These are phyloP conservation scores for Lecanoromycetidae sp. DNA, from an alignment of 2,329 filamentous ascomycete genomes.

Conservation along the genomic window DNA sequence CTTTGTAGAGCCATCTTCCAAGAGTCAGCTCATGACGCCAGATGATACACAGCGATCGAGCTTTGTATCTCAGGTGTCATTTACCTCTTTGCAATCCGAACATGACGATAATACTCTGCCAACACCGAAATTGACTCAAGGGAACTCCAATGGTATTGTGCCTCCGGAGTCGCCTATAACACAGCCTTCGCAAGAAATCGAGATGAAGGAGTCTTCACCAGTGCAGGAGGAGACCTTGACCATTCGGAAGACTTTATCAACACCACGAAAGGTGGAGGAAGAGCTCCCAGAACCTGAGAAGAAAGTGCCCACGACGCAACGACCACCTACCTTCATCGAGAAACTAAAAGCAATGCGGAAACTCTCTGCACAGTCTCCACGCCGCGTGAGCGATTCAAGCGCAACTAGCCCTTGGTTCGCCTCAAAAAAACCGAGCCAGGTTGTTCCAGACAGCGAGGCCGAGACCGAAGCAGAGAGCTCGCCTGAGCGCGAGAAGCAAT, in stretches of 20 bases:
- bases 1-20: background rate
- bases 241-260: no score
- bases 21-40: slow-evolving; percentile 14
- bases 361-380: slow-evolving; percentile 8
- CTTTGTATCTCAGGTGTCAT: slow-evolving; percentile 10
- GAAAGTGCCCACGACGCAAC: background rate
- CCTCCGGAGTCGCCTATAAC: background rate
- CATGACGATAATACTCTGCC: slow-evolving; percentile 10
- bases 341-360: slow-evolving; percentile 12
- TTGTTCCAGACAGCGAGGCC: slow-evolving; percentile 13
- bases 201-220: background rate
- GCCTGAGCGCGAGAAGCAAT: slow-evolving; percentile 1
- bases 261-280: no score
- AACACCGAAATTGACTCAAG: slow-evolving; percentile 15
- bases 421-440: slow-evolving; percentile 12
- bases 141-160: slow-evolving; percentile 6
- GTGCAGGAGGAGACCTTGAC: background rate
- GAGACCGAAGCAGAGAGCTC: slow-evolving; percentile 7
- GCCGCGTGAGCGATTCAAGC: background rate
- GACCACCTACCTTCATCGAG: slow-evolving; percentile 9
- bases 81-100: slow-evolving; percentile 6
- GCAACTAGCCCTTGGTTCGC: slow-evolving; percentile 17
- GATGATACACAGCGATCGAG: slow-evolving; percentile 11
- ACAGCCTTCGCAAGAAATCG: background rate
- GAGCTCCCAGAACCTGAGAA: no score